A percentile compares a stretch with the other conserved stretches of the same genome.
Conservation (phyloP, 2,329 filamentous ascomycete genomes). For the Decorospora gaudefroyi region DNA sequence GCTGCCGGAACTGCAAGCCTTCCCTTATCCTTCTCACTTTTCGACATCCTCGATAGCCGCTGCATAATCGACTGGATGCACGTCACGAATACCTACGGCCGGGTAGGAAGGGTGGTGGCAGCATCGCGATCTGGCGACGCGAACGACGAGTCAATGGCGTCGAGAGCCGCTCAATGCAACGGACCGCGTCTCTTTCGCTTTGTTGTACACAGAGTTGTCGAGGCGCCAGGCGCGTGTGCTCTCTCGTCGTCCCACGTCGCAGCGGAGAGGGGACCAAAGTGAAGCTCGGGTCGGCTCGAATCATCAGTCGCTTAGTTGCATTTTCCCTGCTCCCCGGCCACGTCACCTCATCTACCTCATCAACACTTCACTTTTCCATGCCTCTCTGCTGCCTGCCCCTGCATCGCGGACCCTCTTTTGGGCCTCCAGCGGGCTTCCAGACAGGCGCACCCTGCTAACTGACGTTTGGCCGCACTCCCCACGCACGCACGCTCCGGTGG, state of each 20-base stretch:
- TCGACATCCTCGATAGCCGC: conserved; percentile 41
- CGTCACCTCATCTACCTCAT: conserved; percentile 40
- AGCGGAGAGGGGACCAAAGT: conserved; percentile 22
- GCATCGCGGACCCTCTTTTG: conserved; percentile 32
- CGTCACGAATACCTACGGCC: conserved; percentile 27
- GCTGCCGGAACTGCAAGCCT: conserved; percentile 11
- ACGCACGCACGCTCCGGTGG: conserved; percentile 29
- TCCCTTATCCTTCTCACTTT: conserved; percentile 5
- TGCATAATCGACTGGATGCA: conserved; percentile 33
- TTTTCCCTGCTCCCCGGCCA: conserved; percentile 25
- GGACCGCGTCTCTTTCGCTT: conserved; percentile 17
- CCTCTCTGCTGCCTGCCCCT: conserved; percentile 32
- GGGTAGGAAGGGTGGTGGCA: conserved; percentile 7
- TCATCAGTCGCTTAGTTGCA: conserved; percentile 18
- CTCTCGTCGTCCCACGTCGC: conserved; percentile 34
- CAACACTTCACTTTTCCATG: conserved; percentile 26
- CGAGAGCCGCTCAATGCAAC: conserved; percentile 5
- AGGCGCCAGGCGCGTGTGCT: conserved; percentile 19
- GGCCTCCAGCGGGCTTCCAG: conserved; percentile 23
- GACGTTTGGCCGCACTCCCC: conserved; percentile 23
- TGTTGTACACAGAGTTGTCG: conserved; percentile 20
- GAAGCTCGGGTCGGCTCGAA: conserved; percentile 29
- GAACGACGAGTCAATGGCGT: conserved; percentile 8
- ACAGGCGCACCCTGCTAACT: conserved; percentile 29
- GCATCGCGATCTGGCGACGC: conserved; percentile 14